Evolutionary conservation across 1,139 yeast genomes (phyloP), one percentile per base, ranked within the genome.

Genomic region (Candida dubliniensis): DNA sequence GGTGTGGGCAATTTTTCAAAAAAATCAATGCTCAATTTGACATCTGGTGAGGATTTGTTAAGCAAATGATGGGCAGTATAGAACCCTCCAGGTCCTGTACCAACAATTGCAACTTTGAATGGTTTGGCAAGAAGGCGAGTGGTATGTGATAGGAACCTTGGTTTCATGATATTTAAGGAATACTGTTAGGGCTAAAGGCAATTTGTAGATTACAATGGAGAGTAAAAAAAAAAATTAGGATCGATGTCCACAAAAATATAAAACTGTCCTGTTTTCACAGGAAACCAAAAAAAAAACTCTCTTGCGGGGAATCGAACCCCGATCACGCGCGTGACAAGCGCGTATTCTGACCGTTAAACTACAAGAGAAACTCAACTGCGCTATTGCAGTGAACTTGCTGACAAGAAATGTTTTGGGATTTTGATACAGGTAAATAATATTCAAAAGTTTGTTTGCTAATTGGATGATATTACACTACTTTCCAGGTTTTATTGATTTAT

Each of bases 21-120:
- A 54, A 86, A 68, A 48, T 84, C 86, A 11, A 82, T 53, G n/a
- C 74, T 66, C 51, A 79, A 42, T 48, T 52, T 34, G 51, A 60
- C 47, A 50, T 53, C 46, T 4, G 64, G 56, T 1, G 66, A 49
- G 14, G 67, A 48, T 46, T 79, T 78, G 50, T 79, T 80, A 37
- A 91, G 67, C 13, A 91, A 63, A 44, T 88, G 84, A 53, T 87
- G 81, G 0, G 91, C 91, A 1, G 97, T 85, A 63, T 93, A 93
- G 61, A 93, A 90, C 0, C 96, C 98, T 0, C 97, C 95, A 0
- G 99, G 99, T 0, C 99, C 99, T 0, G 97, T 80, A 0, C 99
- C 99, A 1, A 93, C 81, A 10, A 93, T 77, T 1, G 98, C 93
- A 15, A 84, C 70, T 41, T 70, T 69, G 38, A 52, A 56, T 4